These are phyloP conservation scores for Trifolium subterraneum DNA, from an alignment of 306 rosid species.

Conservation along the genomic window DNA sequence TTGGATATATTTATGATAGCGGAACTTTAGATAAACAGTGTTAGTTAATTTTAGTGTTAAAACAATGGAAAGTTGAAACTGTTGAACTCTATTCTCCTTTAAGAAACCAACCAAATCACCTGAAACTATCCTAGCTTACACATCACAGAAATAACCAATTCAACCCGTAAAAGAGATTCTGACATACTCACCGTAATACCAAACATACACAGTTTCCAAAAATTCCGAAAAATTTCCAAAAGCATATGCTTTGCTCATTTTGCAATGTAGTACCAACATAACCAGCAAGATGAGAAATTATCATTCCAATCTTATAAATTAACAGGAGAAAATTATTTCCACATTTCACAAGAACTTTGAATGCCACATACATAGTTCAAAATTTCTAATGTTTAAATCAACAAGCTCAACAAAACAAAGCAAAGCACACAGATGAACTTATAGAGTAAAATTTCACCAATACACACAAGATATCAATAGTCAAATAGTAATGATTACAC, in stretches of 20 bases:
- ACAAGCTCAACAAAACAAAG: conserved; percentile 42
- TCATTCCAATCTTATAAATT: conserved; percentile 20
- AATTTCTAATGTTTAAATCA: conserved; percentile 4
- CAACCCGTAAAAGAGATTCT: neutral
- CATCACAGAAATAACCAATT: conserved; percentile 13
- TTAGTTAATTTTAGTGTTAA: neutral
- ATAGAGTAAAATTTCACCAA: conserved; percentile 37
- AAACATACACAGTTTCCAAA: neutral
- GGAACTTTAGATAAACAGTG: neutral
- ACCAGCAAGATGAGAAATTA: neutral
- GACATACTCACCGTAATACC: too few relatives aligned
- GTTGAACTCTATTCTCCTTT: conserved; percentile 19
- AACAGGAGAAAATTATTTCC: neutral
- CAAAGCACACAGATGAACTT: conserved; percentile 32
- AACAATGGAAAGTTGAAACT: neutral
- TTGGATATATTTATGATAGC: neutral
- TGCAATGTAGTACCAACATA: conserved; percentile 20
- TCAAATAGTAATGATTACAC: conserved; percentile 44
- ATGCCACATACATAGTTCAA: conserved; percentile 4
- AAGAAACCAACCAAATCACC: conserved; percentile 30
- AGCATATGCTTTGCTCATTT: conserved; percentile 1
- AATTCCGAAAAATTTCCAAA: neutral
- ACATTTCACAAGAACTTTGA: conserved; percentile 4
- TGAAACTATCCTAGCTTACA: conserved; percentile 18
- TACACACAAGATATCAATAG: conserved; percentile 42